These are phyloP conservation scores for Bacidia gigantensis DNA, from an alignment of 495 filamentous ascomycete species.

Conservation along the genomic window DNA sequence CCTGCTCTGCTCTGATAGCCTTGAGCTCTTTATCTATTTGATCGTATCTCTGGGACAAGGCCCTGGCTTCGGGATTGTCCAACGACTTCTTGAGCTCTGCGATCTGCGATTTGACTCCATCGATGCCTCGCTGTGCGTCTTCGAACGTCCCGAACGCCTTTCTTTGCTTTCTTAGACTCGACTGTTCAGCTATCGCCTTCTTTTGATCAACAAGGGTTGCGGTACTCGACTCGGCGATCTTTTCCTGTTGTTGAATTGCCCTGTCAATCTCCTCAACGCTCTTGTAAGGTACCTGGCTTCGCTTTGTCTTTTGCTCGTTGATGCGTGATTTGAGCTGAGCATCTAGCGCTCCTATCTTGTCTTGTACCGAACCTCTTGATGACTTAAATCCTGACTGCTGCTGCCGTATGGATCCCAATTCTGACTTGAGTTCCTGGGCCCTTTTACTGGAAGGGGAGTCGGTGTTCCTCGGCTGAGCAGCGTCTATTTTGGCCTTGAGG, in stretches of 20 bases:
- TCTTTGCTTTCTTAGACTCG: constrained; percentile 68
- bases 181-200: constrained; percentile 75
- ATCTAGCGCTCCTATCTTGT: constrained; percentile 77
- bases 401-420: constrained; percentile 56
- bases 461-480: constrained; percentile 59
- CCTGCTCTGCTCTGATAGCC: constrained; percentile 76
- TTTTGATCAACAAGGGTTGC: constrained; percentile 95
- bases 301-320: constrained; percentile 70
- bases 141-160: constrained; percentile 81
- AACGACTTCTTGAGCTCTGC: constrained; percentile 70
- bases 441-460: constrained; percentile 60
- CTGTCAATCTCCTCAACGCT: constrained; percentile 73
- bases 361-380: constrained; percentile 55
- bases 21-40: constrained; percentile 76
- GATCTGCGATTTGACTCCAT: constrained; percentile 70
- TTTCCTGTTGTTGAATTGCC: constrained; percentile 65
- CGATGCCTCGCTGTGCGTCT: constrained; percentile 68
- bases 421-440: constrained; percentile 65
- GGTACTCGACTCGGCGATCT: constrained; percentile 67
- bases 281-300: constrained; percentile 66
- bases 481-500: constrained; percentile 72
- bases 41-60: constrained; percentile 69
- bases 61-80: constrained; percentile 86
- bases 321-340: constrained; percentile 67
- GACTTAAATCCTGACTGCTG: constrained; percentile 78